Base-by-base conservation (phyloP, 1,284 basidiomycete genomes). In the Afroboletus lepidellus region DNA sequence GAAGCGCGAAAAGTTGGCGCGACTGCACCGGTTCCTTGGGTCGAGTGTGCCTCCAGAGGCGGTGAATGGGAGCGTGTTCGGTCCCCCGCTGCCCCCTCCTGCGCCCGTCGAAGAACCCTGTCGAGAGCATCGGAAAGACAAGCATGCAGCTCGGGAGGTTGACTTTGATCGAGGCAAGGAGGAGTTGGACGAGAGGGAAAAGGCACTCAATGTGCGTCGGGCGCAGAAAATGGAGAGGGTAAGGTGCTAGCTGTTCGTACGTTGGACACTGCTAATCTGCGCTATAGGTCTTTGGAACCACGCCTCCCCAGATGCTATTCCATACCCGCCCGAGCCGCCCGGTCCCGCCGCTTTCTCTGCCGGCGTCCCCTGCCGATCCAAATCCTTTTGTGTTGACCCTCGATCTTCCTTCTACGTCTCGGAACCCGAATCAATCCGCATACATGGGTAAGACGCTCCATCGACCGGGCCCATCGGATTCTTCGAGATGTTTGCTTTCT, bases 181-280 rank as follows among this genome's bases (percentile, higher is more conserved):
- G 62, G 83, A 86, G 53, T 74, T 90, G 44, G 78, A 81, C 57
- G 80, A 81, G 25, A 76, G 72, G 57, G 88, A 90, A 64, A 89
- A 88, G 70, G 84, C 85, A 15, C 77, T 86, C 63, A 88, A 87
- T 60, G 88, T 92, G 44, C 77, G 83, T 48, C 72, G 89, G 44
- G 89, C 88, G 29, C 75, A 84, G 61, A 92, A 92, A 72, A 90
- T 92, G 87, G 87, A 91, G 69, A 85, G 86, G 81, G 88, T 87
- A 51, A n/a, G 41, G 75, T 69, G 34, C 8, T 11, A 46, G 51
- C 36, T 47, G 45, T 25, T 20, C 16, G 41, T 46, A 44, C 18
- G 36, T 53, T 32, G 39, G 32, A 44, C 39, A 23, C 53, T 50
- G 29, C 57, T 53, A 43, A 54, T 37, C 20, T 36, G 50, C 42